Percentiles rank a stretch among this genome's conserved stretches.
Evolutionary conservation across 176 grass and related monocot species (phyloP).

Genomic region (Rhipidocladum racemiflorum): DNA sequence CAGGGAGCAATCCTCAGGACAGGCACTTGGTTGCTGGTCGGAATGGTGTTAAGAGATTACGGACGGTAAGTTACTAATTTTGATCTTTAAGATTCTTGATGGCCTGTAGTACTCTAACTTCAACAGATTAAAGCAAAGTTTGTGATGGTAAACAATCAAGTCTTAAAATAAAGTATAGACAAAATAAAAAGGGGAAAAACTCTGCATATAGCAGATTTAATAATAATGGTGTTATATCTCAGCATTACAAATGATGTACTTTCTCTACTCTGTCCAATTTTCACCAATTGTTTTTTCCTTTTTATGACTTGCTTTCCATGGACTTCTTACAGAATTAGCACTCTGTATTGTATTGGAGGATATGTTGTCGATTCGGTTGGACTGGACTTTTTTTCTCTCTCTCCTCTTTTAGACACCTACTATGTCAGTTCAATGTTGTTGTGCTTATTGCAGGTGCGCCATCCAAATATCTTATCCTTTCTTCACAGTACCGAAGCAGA

Average conservation of each 20-base stretch:
- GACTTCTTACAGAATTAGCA: not conserved
- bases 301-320: conserved; percentile 3
- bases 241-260: not conserved
- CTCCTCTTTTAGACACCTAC: not conserved
- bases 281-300: not conserved
- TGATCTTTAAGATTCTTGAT: not conserved
- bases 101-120: not conserved
- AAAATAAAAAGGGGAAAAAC: not conserved
- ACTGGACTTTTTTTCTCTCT: not conserved
- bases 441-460: conserved; percentile 67
- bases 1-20: conserved; percentile 86
- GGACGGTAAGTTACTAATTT: conserved; percentile 58
- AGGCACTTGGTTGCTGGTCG: conserved; percentile 87
- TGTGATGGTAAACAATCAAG: not conserved
- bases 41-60: conserved; percentile 90
- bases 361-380: not conserved
- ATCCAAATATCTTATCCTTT: conserved; percentile 99
- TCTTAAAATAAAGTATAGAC: conserved; percentile 9
- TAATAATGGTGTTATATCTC: not conserved
- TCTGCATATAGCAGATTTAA: not conserved
- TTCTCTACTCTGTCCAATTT: not conserved
- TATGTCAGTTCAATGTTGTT: conserved; percentile 25
- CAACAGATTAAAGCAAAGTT: not conserved
- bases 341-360: not conserved
- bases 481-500: conserved; percentile 95